These are phyloP conservation scores for Alliaria petiolata DNA, from an alignment of 345 rosid species.

Conservation along the genomic window DNA sequence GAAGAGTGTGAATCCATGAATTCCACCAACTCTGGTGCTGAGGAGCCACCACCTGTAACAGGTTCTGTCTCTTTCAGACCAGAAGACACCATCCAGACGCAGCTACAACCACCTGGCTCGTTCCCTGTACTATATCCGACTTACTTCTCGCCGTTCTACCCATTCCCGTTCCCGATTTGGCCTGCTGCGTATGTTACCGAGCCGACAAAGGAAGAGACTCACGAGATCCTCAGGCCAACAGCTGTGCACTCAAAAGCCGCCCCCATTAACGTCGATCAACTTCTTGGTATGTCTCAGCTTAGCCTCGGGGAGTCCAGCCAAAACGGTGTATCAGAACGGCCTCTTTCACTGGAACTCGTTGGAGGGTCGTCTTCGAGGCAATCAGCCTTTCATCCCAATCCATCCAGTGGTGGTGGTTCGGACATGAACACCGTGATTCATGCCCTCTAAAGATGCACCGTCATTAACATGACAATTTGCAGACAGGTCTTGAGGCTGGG, in stretches of 20 bases:
- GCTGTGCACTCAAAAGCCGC: constrained; percentile 61
- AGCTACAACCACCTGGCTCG: constrained; percentile 34
- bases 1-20: constrained; percentile 91
- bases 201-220: constrained; percentile 38
- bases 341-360: constrained; percentile 56
- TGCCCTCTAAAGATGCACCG: constrained; percentile 37
- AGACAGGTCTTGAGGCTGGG: not conserved
- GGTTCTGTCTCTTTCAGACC: not conserved
- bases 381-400: constrained; percentile 89
- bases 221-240: constrained; percentile 74
- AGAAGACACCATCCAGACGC: constrained; percentile 5
- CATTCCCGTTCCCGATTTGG: constrained; percentile 68
- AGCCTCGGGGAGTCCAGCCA: constrained; percentile 59
- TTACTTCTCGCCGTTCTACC: constrained; percentile 57
- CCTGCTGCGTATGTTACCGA: constrained; percentile 37
- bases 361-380: constrained; percentile 59
- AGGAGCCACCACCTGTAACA: constrained; percentile 21
- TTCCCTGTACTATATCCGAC: constrained; percentile 63
- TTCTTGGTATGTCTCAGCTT: constrained; percentile 83
- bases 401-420: constrained; percentile 44
- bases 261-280: constrained; percentile 75
- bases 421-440: constrained; percentile 54
- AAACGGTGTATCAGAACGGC: constrained; percentile 29
- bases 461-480: constrained; percentile 12
- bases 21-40: constrained; percentile 62